Percentiles rank a stretch among this genome's conserved stretches.
Evolutionary conservation across 805 yeast species (phyloP).

Genomic region (Metschnikowia corniflorae): DNA sequence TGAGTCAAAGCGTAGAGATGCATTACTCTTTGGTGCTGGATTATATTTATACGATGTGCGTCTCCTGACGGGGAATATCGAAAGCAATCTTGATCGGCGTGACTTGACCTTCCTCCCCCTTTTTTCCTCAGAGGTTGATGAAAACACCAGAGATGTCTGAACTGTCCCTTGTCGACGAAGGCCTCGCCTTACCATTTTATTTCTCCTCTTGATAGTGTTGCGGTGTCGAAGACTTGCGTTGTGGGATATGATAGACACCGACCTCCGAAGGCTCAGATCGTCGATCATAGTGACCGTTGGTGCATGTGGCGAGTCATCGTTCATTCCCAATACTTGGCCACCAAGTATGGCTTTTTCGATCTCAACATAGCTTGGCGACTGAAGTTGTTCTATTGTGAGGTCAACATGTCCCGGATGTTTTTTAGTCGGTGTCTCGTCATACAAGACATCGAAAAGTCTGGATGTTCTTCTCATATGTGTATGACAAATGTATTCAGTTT

Average conservation of each 20-base stretch:
- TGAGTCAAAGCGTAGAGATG: slow-evolving; percentile 21
- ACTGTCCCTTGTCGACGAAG: slow-evolving; percentile 2
- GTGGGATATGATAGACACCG: slow-evolving; percentile 28
- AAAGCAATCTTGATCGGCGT: slow-evolving; percentile 12
- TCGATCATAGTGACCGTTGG: slow-evolving; percentile 16
- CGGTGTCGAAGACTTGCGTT: slow-evolving; percentile 31
- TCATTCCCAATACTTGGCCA: slow-evolving; percentile 7
- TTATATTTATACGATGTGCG: slow-evolving; percentile 30
- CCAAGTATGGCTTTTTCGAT: slow-evolving; percentile 15
- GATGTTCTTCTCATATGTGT: slow-evolving; percentile 5
- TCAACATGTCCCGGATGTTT: too few relatives aligned
- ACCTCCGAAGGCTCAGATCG: slow-evolving; percentile 17
- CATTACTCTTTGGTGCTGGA: slow-evolving; percentile 12
- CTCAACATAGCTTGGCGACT: slow-evolving; percentile 14
- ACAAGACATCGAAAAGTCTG: slow-evolving; percentile 15
- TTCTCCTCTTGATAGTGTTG: slow-evolving; percentile 27
- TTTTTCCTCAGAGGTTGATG: slow-evolving; percentile 5
- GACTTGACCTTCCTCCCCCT: slow-evolving; percentile 1
- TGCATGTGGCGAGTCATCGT: not conserved
- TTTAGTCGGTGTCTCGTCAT: slow-evolving; percentile 8
- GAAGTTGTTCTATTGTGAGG: slow-evolving; percentile 4
- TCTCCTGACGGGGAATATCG: slow-evolving; percentile 34
- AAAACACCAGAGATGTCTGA: slow-evolving; percentile 10
- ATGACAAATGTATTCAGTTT: too few relatives aligned
- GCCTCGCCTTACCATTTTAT: slow-evolving; percentile 23